Conservation (phyloP, 2,329 filamentous ascomycete species). For the Penicillium sp. region DNA sequence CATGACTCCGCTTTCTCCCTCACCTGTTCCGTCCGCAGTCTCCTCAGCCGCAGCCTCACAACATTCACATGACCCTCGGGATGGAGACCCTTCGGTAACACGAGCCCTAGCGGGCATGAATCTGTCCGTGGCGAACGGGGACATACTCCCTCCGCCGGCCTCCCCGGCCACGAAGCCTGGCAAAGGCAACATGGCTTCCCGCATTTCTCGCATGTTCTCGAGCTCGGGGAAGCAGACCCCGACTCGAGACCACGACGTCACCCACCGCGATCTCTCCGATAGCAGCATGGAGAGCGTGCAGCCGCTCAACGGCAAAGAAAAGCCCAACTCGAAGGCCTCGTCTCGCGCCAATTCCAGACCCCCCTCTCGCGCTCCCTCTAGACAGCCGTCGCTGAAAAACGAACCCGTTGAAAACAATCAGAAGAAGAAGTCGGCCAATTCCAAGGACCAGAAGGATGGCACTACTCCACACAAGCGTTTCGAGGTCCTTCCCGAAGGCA, state of each 20-base stretch:
- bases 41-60: slow-evolving; percentile 46
- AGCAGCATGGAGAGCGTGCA: slow-evolving; percentile 42
- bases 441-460: slow-evolving; percentile 41
- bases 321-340: slow-evolving; percentile 29
- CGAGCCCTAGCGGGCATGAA: slow-evolving; percentile 47
- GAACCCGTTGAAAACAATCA: slow-evolving; percentile 29
- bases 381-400: slow-evolving; percentile 39
- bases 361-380: slow-evolving; percentile 35
- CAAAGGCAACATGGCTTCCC: slow-evolving; percentile 48
- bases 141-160: slow-evolving; percentile 31
- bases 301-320: slow-evolving; percentile 35
- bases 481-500: slow-evolving; percentile 59
- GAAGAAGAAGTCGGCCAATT: slow-evolving; percentile 30
- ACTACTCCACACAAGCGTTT: slow-evolving; percentile 52
- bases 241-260: slow-evolving; percentile 31
- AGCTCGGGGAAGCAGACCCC: slow-evolving; percentile 40
- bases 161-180: slow-evolving; percentile 35
- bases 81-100: slow-evolving; percentile 48
- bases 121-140: slow-evolving; percentile 41
- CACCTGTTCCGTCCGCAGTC: slow-evolving; percentile 47
- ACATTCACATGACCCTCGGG: slow-evolving; percentile 40
- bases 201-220: slow-evolving; percentile 51
- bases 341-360: slow-evolving; percentile 33
- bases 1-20: slow-evolving; percentile 46
- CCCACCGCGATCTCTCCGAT: slow-evolving; percentile 40